Evolutionary conservation across 495 filamentous ascomycete species (phyloP).

Genomic region (Aspergillus sparsus): DNA sequence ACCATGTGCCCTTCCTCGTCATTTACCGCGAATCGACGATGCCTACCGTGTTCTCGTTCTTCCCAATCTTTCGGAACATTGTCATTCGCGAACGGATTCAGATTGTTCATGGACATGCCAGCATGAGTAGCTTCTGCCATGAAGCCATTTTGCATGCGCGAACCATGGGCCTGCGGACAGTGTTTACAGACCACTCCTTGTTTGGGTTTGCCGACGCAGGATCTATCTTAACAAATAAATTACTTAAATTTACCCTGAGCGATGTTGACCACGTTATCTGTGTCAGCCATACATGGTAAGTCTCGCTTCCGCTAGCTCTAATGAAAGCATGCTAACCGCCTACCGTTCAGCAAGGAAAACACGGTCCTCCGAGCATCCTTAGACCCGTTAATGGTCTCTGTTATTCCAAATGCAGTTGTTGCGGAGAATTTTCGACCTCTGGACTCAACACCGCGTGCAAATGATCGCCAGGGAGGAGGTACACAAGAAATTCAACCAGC

Average conservation of each 20-base stretch:
- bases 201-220: constrained; percentile 97
- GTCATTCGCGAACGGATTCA: constrained; percentile 90
- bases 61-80: constrained; percentile 95
- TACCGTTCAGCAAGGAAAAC: constrained; percentile 79
- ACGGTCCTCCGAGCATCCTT: constrained; percentile 93
- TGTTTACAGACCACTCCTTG: constrained; percentile 97
- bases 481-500: constrained; percentile 47
- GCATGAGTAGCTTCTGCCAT: constrained; percentile 86
- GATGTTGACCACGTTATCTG: constrained; percentile 98
- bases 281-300: constrained; percentile 93
- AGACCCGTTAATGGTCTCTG: constrained; percentile 94
- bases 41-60: constrained; percentile 97
- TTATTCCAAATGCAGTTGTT: constrained; percentile 96
- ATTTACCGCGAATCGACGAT: constrained; percentile 95
- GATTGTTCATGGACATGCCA: constrained; percentile 95
- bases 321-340: constrained; percentile 10
- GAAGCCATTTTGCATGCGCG: constrained; percentile 94
- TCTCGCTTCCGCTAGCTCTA: neutral
- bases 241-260: constrained; percentile 92
- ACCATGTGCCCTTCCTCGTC: constrained; percentile 93
- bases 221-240: constrained; percentile 94
- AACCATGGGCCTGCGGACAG: constrained; percentile 93
- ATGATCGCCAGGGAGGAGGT: constrained; percentile 33
- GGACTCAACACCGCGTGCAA: constrained; percentile 36
- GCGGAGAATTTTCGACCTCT: constrained; percentile 90